Evolutionary conservation across 305 asterid species (phyloP).

Genomic region (Caryopteris hybrid): DNA sequence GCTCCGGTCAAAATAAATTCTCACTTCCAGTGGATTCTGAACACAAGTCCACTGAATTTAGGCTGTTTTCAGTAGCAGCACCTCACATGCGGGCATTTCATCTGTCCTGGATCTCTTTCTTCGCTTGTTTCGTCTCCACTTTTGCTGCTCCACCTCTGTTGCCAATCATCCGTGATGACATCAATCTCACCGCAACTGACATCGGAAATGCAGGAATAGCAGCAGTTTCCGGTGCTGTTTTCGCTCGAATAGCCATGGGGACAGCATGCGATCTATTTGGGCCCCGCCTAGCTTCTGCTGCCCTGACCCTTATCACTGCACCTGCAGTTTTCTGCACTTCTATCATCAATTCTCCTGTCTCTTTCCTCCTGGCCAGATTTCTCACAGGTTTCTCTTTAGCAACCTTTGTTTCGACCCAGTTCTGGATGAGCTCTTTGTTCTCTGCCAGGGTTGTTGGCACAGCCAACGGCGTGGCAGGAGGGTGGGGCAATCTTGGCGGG

Average conservation of each 20-base stretch:
- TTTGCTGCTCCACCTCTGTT: conserved; percentile 83
- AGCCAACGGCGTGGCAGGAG: conserved; percentile 69
- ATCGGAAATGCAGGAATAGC: conserved; percentile 83
- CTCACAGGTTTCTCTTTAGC: conserved; percentile 67
- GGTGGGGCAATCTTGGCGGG: conserved; percentile 90
- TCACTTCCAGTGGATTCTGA: conserved; percentile 72
- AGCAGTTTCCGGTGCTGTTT: conserved; percentile 70
- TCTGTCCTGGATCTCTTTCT: conserved; percentile 73
- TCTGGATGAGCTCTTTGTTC: conserved; percentile 87
- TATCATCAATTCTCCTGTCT: conserved; percentile 24
- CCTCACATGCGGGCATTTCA: conserved; percentile 86
- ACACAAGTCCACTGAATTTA: conserved; percentile 55
- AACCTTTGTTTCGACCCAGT: conserved; percentile 74
- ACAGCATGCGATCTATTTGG: conserved; percentile 74
- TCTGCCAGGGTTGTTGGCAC: conserved; percentile 56
- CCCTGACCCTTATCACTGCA: conserved; percentile 52
- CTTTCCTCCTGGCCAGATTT: conserved; percentile 61
- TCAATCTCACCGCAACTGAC: conserved; percentile 58
- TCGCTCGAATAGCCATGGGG: conserved; percentile 76
- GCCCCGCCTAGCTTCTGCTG: conserved; percentile 60
- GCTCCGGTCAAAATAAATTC: conserved; percentile 26
- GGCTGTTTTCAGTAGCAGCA: conserved; percentile 42
- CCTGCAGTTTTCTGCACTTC: conserved; percentile 66
- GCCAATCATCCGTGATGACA: conserved; percentile 70
- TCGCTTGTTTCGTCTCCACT: conserved; percentile 72